Base-by-base conservation (phyloP, 2,329 filamentous ascomycete species). In the Aspergillus caelatus region DNA sequence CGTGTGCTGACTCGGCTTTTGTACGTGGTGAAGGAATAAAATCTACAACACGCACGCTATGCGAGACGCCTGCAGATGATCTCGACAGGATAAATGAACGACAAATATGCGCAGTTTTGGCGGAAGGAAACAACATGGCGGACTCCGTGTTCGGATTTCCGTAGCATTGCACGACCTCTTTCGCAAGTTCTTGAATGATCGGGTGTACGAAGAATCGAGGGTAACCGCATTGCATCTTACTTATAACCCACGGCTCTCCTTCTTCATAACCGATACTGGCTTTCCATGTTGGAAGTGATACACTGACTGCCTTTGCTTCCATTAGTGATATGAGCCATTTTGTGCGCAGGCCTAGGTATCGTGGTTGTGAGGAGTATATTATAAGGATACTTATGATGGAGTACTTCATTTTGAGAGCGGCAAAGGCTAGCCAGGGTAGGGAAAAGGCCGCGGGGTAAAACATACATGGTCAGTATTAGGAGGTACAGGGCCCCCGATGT, bases 181-280 rank as follows among this genome's bases (percentile, higher is more conserved):
- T 79, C 16, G 89, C 89, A 64, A 99, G 89, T 41, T 87, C 87
- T 67, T 89, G 84, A 68, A 98, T 96, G 69, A 85, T 88, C 72
- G 89, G 91, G 78, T 98, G 93, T 66, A 98, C 89, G 79, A 96
- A 97, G 82, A 98, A 99, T 60, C 94, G 87, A 65, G 95, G 95
- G 78, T 99, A 99, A 41, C 95, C 95, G 52, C 91, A 96, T 68
- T 87, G 85, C 93, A 99, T 91, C 74, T 89, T 90, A 66, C 85
- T 86, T 21, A 95, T 68, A n/a, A 99, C 92, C 90, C 92, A 95
- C 62, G 89, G 83, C 75, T 96, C 86, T 57, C 93, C 94, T 78
- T 99, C 93, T 78, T 99, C 95, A 74, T 99, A 99, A 46, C 88
- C 94, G 45, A 99, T 84, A 72, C 96, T 98, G 68, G 93, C 85